These are phyloP conservation scores for Colletotrichum destructivum DNA, from an alignment of 2,329 filamentous ascomycete genomes.

Conservation along the genomic window DNA sequence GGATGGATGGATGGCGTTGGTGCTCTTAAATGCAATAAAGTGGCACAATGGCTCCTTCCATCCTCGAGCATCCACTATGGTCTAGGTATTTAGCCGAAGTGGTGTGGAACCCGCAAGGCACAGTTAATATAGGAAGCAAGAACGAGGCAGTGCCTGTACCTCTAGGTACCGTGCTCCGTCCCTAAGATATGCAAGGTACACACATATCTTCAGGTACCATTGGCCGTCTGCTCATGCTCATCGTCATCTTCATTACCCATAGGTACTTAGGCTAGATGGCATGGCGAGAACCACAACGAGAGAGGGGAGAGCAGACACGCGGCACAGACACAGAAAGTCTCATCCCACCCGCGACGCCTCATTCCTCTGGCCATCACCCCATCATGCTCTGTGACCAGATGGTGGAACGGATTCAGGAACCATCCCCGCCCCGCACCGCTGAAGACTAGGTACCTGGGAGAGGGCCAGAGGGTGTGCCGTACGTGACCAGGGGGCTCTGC, in stretches of 20 bases:
- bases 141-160: background rate
- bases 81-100: constrained; percentile 15
- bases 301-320: background rate
- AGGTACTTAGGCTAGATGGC: background rate
- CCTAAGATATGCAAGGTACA: constrained; percentile 20
- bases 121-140: background rate
- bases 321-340: background rate
- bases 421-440: constrained; percentile 18
- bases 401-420: background rate
- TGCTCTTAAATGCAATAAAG: constrained; percentile 1
- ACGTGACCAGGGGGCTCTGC: background rate
- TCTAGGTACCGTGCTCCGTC: too few relatives aligned
- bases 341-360: background rate
- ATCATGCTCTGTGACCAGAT: background rate
- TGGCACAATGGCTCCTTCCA: constrained; percentile 5
- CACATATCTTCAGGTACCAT: background rate
- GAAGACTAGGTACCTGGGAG: background rate
- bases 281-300: background rate
- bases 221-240: background rate
- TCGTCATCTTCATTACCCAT: too few relatives aligned
- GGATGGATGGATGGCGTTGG: background rate
- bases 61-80: constrained; percentile 5
- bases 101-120: background rate
- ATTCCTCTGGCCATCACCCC: background rate
- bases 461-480: background rate